Evolutionary conservation across 2,329 filamentous ascomycete genomes (phyloP).

Genomic region (Pseudogymnoascus sp.): DNA sequence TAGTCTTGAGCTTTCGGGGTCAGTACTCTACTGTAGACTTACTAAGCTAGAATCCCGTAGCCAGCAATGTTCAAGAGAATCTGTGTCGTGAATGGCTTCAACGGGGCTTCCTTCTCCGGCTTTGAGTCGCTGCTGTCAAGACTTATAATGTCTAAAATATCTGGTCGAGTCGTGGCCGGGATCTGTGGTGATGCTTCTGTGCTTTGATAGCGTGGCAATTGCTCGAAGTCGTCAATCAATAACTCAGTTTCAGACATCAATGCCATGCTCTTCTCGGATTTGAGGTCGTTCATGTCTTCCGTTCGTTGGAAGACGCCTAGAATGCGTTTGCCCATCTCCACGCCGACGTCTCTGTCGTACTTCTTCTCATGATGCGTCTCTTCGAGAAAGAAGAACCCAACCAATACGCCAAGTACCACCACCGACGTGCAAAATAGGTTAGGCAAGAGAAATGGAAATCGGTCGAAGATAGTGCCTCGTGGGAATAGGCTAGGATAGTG

Average conservation of each 20-base stretch:
- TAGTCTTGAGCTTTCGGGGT: slow-evolving; percentile 15
- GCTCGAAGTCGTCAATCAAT: slow-evolving; percentile 51
- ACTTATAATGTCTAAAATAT: slow-evolving; percentile 35
- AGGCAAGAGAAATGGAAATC: slow-evolving; percentile 82
- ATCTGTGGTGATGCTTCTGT: slow-evolving; percentile 48
- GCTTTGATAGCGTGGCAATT: slow-evolving; percentile 61
- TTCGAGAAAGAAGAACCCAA: slow-evolving; percentile 82
- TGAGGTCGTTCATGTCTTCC: slow-evolving; percentile 28
- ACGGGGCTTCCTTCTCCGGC: slow-evolving; percentile 33
- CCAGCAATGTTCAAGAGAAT: slow-evolving; percentile 82
- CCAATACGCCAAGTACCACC: slow-evolving; percentile 64
- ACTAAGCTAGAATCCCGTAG: slow-evolving; percentile 92
- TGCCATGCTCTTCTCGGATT: slow-evolving; percentile 41
- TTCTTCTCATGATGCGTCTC: slow-evolving; percentile 87
- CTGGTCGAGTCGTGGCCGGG: slow-evolving; percentile 29
- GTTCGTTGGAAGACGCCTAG: slow-evolving; percentile 26
- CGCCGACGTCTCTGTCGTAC: slow-evolving; percentile 63
- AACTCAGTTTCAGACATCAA: slow-evolving; percentile 32
- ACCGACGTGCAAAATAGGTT: slow-evolving; percentile 85
- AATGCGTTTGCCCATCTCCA: slow-evolving; percentile 69
- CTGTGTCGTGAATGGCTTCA: slow-evolving; percentile 70
- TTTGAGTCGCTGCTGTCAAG: slow-evolving; percentile 22
- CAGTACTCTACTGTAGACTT: slow-evolving; percentile 38
- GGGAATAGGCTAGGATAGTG: slow-evolving; percentile 71
- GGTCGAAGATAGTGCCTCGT: slow-evolving; percentile 69